A percentile compares a stretch with the other conserved stretches of the same genome.
These are phyloP conservation scores for Wallacemonas sp. DNA, from an alignment of 208 protist genomes.

Conservation along the genomic window DNA sequence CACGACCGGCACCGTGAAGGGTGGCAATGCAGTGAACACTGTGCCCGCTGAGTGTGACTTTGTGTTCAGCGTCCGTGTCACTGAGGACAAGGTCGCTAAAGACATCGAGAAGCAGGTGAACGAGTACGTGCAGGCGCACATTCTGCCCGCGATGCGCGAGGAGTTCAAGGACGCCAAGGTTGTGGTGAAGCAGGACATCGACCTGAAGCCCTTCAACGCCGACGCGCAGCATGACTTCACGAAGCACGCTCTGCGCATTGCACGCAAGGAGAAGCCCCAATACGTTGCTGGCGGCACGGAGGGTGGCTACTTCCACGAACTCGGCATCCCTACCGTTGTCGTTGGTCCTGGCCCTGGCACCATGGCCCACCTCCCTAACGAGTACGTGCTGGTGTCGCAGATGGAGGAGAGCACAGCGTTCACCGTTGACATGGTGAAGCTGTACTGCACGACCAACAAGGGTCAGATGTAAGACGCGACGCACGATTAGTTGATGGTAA, in stretches of 20 bases:
- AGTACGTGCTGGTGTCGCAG: constrained; percentile 25
- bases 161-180: constrained; percentile 46
- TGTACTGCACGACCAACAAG: constrained; percentile 7
- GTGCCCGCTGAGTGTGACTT: constrained; percentile 57
- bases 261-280: constrained; percentile 16
- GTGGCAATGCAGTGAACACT: constrained; percentile 51
- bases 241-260: constrained; percentile 24
- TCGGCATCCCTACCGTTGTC: constrained; percentile 24
- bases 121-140: constrained; percentile 31
- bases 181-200: constrained; percentile 4
- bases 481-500: too few species aligned
- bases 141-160: constrained; percentile 39
- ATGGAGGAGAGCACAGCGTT: constrained; percentile 24
- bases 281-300: constrained; percentile 48
- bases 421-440: constrained; percentile 25
- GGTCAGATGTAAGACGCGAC: constrained; percentile 5
- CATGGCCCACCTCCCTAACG: constrained; percentile 25
- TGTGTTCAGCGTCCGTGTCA: constrained; percentile 40
- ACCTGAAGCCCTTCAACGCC: constrained; percentile 35
- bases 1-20: constrained; percentile 34
- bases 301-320: constrained; percentile 58
- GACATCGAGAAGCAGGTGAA: constrained; percentile 34
- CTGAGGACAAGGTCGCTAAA: constrained; percentile 24
- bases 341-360: constrained; percentile 14
- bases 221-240: constrained; percentile 43